Percentiles rank a stretch among this genome's conserved stretches.
phyloP scores from a whole-genome alignment of 352 stramenopile genomes.

The Peronospora farinosa region DNA sequence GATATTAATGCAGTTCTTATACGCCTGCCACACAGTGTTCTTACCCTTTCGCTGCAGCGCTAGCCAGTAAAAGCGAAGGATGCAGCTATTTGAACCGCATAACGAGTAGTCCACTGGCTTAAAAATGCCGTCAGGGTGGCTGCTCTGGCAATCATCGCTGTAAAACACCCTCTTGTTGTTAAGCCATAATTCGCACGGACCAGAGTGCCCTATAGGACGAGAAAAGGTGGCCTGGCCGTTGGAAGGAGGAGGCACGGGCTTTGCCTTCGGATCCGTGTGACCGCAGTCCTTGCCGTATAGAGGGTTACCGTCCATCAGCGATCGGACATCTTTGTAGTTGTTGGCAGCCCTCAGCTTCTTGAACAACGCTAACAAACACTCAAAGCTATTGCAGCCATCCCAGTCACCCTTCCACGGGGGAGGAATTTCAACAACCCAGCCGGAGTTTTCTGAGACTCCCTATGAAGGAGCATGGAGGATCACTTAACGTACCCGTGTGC shows the following conservation, averaged over 20 bases:
- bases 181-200: constrained; percentile 31
- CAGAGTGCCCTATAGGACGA: constrained; percentile 22
- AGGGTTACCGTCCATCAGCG: constrained; percentile 22
- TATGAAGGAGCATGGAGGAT: constrained; percentile 19
- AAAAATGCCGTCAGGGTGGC: constrained; percentile 26
- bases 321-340: constrained; percentile 23
- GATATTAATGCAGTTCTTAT: constrained; percentile 31
- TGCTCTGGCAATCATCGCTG: constrained; percentile 29
- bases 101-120: constrained; percentile 31
- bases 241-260: constrained; percentile 15
- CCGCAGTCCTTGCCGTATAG: constrained; percentile 6
- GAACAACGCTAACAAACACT: constrained; percentile 21
- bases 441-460: constrained; percentile 7
- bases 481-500: constrained; percentile 24
- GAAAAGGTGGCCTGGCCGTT: constrained; percentile 26
- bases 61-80: constrained; percentile 37
- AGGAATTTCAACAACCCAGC: constrained; percentile 19
- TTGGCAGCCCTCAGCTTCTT: constrained; percentile 22
- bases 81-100: constrained; percentile 22
- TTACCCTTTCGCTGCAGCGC: constrained; percentile 23
- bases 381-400: constrained; percentile 4
- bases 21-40: constrained; percentile 32
- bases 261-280: constrained; percentile 24
- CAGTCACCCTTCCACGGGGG: constrained; percentile 25
- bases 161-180: constrained; percentile 26